Evolutionary conservation across 2,329 filamentous ascomycete genomes (phyloP).

Genomic region (Beauveria medogensis): DNA sequence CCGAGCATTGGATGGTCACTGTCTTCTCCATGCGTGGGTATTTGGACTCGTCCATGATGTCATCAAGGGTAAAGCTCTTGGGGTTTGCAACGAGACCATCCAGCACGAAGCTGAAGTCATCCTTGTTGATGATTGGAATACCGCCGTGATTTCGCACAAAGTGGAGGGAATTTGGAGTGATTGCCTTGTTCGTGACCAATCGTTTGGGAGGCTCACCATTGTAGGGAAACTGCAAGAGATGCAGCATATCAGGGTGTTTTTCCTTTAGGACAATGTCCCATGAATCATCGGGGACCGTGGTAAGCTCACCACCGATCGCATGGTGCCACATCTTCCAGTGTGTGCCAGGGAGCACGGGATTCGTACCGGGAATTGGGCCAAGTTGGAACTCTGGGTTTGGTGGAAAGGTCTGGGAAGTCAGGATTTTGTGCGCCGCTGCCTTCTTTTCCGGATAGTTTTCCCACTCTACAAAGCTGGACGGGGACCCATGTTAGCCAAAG

Average conservation of each 20-base stretch:
- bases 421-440: conserved; percentile 45
- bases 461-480: conserved; percentile 55
- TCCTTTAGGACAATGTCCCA: conserved; percentile 49
- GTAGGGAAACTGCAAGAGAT: conserved; percentile 55
- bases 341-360: conserved; percentile 48
- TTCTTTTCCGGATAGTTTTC: conserved; percentile 63
- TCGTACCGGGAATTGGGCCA: conserved; percentile 44
- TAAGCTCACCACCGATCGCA: conserved; percentile 33
- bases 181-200: conserved; percentile 42
- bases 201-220: conserved; percentile 55
- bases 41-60: conserved; percentile 49
- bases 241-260: conserved; percentile 53
- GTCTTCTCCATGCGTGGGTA: conserved; percentile 54
- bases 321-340: conserved; percentile 53
- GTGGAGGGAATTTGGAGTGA: conserved; percentile 51
- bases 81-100: conserved; percentile 55
- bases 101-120: conserved; percentile 44
- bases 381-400: conserved; percentile 48
- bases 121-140: conserved; percentile 55
- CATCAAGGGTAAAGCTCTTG: conserved; percentile 45
- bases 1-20: conserved; percentile 59
- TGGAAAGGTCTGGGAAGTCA: conserved; percentile 19
- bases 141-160: conserved; percentile 68
- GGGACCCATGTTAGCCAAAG: neutral
- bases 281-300: conserved; percentile 45